Base-by-base conservation (phyloP, 164 flowering plant genomes). In the Stephania cephalantha region DNA sequence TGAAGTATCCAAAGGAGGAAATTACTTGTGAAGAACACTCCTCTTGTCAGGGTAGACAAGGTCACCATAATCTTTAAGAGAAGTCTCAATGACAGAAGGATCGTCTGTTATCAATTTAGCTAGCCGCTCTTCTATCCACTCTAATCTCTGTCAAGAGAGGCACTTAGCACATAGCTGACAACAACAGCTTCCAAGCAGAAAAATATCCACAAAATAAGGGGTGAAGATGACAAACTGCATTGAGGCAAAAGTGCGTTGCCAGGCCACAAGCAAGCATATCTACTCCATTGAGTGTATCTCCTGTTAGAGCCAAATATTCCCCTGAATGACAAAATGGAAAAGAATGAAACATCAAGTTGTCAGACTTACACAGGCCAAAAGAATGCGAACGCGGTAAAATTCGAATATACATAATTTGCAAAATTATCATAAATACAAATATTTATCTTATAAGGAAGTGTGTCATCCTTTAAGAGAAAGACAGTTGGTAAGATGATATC, bases 221-320 rank as follows among this genome's bases (percentile, higher is more conserved):
- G 12, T 7, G 22, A 45, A 46, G 70, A 64, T 68, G 69, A 84
- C 91, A 80, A 72, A 94, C 98, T 71, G 83, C 88, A 79, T 81
- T 87, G 76, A 87, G 85, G 73, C 85, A 80, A 78, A 82, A 95
- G 78, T 95, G 99, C n/a, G 98, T 90, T n/a, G 96, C 99, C 79
- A 95, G 96, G 79, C 97, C 92, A 81, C 88, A 85, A 2, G 95
- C 95, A 81, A 93, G 85, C 99, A 95, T 93, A 79, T 95, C 99
- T n/a, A 81, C 92, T 70, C 98, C 99, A 86, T 90, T 88, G 30
- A 93, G 91, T 77, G 87, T 91, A 76, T 95, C 91, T 77, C 99
- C 98, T 7, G 98, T 93, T 53, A 95, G 86, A 80, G 94, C 97
- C 82, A 95, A 86, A 82, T 91, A 95, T 78, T 95, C 99, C 72